phyloP scores from a whole-genome alignment of 2,329 filamentous ascomycete species.

The Botrytis squamosa region DNA sequence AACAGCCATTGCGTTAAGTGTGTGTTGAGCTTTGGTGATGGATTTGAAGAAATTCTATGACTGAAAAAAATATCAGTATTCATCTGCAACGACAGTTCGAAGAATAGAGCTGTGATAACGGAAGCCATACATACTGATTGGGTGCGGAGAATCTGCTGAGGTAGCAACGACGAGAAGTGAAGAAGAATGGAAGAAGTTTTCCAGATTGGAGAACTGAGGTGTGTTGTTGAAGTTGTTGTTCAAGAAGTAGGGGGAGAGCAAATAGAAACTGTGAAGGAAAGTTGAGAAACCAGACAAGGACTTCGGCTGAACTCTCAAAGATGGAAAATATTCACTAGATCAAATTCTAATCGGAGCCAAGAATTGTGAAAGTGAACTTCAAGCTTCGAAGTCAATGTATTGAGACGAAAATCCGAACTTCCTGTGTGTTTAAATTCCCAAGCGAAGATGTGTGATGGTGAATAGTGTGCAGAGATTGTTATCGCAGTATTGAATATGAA shows the following conservation, averaged over 20 bases:
- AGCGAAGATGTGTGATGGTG: not conserved
- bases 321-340: slow-evolving; percentile 5
- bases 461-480: not conserved
- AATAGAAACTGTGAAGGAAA: not conserved
- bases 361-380: not conserved
- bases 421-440: not conserved
- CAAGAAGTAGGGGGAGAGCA: not conserved
- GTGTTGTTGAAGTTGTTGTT: not conserved
- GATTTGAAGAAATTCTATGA: not conserved
- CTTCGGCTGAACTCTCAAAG: not conserved
- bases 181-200: not conserved
- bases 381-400: not conserved
- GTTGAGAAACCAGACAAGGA: not conserved
- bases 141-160: not conserved
- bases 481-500: not conserved
- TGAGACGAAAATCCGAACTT: not conserved
- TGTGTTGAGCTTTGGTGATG: not conserved
- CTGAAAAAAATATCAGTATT: slow-evolving; percentile 11
- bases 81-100: not conserved
- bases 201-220: not conserved
- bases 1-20: slow-evolving; percentile 47
- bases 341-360: not conserved
- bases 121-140: slow-evolving; percentile 7
- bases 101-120: not conserved
- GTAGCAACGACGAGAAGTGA: not conserved